phyloP scores from a whole-genome alignment of 1,284 basidiomycete species.

The Leccinum subspadiceum region DNA sequence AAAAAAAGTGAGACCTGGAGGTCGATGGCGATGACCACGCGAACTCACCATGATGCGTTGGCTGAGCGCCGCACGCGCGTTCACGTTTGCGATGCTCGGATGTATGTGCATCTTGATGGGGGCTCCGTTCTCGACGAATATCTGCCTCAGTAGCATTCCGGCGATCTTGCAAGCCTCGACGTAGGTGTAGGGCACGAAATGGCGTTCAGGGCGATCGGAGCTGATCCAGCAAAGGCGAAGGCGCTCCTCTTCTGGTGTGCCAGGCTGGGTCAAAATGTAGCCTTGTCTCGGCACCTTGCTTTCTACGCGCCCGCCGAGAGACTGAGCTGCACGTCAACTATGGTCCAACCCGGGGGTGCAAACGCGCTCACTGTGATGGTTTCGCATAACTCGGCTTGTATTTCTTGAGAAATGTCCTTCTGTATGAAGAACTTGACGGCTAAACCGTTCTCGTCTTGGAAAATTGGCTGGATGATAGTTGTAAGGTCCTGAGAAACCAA shows the following conservation, averaged over 20 bases:
- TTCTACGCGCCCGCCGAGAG: slow-evolving; percentile 72
- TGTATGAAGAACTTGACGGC: slow-evolving; percentile 79
- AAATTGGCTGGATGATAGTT: slow-evolving; percentile 50
- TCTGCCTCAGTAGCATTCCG: slow-evolving; percentile 66
- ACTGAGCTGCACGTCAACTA: slow-evolving; percentile 36
- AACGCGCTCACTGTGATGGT: slow-evolving; percentile 54
- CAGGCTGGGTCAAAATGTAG: slow-evolving; percentile 66
- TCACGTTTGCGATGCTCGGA: slow-evolving; percentile 70
- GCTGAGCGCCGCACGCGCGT: slow-evolving; percentile 59
- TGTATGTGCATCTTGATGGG: slow-evolving; percentile 76
- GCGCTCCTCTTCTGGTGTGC: slow-evolving; percentile 66
- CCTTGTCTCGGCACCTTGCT: slow-evolving; percentile 72
- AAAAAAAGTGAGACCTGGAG: not conserved
- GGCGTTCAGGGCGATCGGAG: slow-evolving; percentile 63
- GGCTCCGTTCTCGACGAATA: slow-evolving; percentile 60
- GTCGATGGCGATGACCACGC: not conserved
- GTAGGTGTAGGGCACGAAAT: slow-evolving; percentile 76
- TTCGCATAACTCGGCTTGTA: slow-evolving; percentile 66
- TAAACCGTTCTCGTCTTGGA: slow-evolving; percentile 61
- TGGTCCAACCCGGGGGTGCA: slow-evolving; percentile 1
- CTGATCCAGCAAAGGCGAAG: slow-evolving; percentile 67
- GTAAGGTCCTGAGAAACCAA: slow-evolving; percentile 4
- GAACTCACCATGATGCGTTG: slow-evolving; percentile 64
- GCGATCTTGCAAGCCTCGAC: slow-evolving; percentile 76
- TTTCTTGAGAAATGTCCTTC: slow-evolving; percentile 66